Evolutionary conservation across 148 eudicot species (phyloP).

Genomic region (Dianthus caryophyllus): DNA sequence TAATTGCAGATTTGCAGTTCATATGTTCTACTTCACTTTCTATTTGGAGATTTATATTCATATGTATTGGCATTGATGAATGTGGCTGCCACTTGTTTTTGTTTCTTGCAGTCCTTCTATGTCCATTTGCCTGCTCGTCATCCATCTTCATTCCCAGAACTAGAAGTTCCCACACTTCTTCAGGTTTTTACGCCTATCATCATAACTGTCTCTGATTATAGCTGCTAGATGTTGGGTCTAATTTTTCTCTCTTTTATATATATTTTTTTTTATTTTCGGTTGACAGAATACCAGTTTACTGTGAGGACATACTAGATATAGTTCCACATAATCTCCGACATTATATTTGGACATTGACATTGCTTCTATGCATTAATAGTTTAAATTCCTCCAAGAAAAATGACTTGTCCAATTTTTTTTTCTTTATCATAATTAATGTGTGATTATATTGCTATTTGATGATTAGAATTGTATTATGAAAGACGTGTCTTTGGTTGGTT

Average conservation of each 20-base stretch:
- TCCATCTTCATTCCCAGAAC: slow-evolving; percentile 85
- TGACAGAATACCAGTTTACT: not conserved
- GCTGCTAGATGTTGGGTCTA: too few species aligned
- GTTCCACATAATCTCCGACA: not conserved
- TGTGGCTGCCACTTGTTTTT: slow-evolving; percentile 15
- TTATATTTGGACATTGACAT: not conserved
- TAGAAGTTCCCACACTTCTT: slow-evolving; percentile 89
- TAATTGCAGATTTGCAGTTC: slow-evolving; percentile 1
- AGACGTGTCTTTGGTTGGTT: not conserved
- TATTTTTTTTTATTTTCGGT: not conserved
- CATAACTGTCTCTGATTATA: not conserved
- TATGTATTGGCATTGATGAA: slow-evolving; percentile 6
- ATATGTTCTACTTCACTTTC: not conserved
- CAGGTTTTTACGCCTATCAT: slow-evolving; percentile 46
- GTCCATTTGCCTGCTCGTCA: slow-evolving; percentile 85
- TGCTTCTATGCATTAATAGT: too few species aligned
- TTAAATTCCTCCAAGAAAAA: too few species aligned
- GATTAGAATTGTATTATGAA: not conserved
- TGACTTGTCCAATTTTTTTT: not conserved
- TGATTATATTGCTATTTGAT: not conserved
- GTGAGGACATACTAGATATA: not conserved
- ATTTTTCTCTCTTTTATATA: too few species aligned
- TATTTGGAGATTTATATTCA: not conserved
- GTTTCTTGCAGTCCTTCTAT: slow-evolving; percentile 66
- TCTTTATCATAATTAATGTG: not conserved